A percentile compares a stretch with the other conserved stretches of the same genome.
Evolutionary conservation across 345 rosid genomes (phyloP).

Genomic region (Syzygium grande): DNA sequence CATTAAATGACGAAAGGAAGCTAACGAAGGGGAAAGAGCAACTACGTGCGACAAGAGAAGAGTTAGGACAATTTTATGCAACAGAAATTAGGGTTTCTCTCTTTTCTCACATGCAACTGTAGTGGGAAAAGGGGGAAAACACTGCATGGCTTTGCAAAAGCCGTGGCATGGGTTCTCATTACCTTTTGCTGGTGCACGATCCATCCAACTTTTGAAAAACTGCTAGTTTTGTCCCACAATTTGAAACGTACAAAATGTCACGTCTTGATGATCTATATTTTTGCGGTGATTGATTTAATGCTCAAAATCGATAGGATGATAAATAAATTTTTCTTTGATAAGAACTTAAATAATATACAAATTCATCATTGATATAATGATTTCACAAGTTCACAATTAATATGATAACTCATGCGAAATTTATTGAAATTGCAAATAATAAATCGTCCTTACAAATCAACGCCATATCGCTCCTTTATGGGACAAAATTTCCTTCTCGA

Average conservation of each 20-base stretch:
- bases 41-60: not conserved
- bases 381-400: not conserved
- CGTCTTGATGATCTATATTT: not conserved
- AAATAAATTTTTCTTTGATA: not conserved
- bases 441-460: not conserved
- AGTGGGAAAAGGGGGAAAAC: not conserved
- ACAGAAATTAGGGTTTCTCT: not conserved
- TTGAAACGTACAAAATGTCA: not conserved
- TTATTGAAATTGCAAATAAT: not conserved
- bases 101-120: not conserved
- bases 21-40: not conserved
- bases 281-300: not conserved
- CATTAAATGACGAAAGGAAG: not conserved
- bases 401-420: not conserved
- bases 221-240: not conserved
- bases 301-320: not conserved
- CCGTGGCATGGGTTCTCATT: not conserved
- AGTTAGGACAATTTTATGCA: not conserved
- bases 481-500: not conserved
- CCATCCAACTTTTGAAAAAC: not conserved
- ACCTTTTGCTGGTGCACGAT: not conserved
- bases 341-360: not conserved
- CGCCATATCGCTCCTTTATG: not conserved
- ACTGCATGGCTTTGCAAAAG: not conserved
- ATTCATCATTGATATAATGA: not conserved